Base-by-base conservation (phyloP, 805 yeast species). In the Teunomyces pallodes region DNA sequence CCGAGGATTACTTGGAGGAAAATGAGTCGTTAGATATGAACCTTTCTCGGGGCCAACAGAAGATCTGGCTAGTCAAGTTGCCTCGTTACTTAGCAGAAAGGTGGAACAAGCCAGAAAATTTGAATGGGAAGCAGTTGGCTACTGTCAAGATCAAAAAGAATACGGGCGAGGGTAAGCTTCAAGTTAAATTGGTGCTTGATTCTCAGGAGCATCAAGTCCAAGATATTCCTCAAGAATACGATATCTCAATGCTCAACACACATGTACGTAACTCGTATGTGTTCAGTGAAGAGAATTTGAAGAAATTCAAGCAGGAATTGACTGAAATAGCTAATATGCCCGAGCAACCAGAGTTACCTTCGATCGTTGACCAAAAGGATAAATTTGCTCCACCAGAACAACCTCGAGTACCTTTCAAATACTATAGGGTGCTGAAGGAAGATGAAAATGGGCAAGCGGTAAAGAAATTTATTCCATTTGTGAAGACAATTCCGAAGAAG, bases 21-120 rank as follows among this genome's bases (percentile, higher is more conserved):
- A 74, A 86, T 57, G 96, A 86, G 67, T 77, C 88, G 10, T 75
- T 91, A 28, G 95, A 94, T 64, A 74, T 94, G 66, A 88, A 90
- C 61, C 67, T 90, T 45, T 52, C 74, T 1, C 71, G 74, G 28
- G 81, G 84, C 12, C 75, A 69, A 42, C 84, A 86, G 58, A 90
- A 90, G 56, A 84, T 94, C 36, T 94, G 98, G 99, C 74, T 94
- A 17, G 96, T 94, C 20, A 81, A 94, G 57, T 71, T 94, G 60
- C 98, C 99, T 1, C 83, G 88, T 60, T 90, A 90, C 60, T 71
- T 94, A 51, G 86, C 96, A 28, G 88, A 85, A 36, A 76, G 80
- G 54, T 90, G 97, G 96, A 77, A 83, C 46, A 77, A 85, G 26
- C 49, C 80, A 46, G 81, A 75, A 20, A 70, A 72, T 39, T 67